Conservation (phyloP, 2,329 filamentous ascomycete genomes). For the Pseudopithomyces maydicus region DNA sequence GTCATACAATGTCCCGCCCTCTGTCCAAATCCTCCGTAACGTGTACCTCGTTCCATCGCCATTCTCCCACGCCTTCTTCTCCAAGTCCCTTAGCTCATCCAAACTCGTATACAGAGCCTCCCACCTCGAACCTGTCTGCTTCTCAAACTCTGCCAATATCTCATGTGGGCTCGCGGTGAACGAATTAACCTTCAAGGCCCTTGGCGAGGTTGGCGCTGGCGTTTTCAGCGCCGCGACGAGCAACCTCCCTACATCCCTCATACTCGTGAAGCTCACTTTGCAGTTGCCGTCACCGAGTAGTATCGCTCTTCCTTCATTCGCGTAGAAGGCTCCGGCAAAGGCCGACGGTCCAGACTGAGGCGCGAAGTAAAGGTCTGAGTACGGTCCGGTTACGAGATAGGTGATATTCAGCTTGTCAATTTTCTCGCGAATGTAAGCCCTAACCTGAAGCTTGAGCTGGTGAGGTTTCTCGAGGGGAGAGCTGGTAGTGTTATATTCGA, state of each 20-base stretch:
- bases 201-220: conserved; percentile 53
- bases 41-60: conserved; percentile 63
- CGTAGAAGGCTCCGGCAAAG: conserved; percentile 64
- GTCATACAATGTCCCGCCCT: conserved; percentile 73
- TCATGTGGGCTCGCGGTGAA: conserved; percentile 69
- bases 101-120: conserved; percentile 59
- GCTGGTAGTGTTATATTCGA: conserved; percentile 62
- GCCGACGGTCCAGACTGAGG: conserved; percentile 45
- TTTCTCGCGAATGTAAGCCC: conserved; percentile 62
- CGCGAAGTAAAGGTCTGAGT: conserved; percentile 66
- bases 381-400: conserved; percentile 73
- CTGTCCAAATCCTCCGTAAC: conserved; percentile 72
- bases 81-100: conserved; percentile 59
- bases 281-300: conserved; percentile 67
- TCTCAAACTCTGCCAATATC: conserved; percentile 70
- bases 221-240: conserved; percentile 66
- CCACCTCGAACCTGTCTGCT: conserved; percentile 66
- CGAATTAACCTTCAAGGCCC: conserved; percentile 70
- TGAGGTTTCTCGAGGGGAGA: conserved; percentile 69
- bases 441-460: conserved; percentile 72
- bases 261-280: conserved; percentile 70
- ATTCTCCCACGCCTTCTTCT: conserved; percentile 64
- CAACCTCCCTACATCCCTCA: conserved; percentile 72
- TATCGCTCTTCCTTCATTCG: conserved; percentile 60
- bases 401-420: conserved; percentile 63